phyloP scores from a whole-genome alignment of 176 grass and related monocot species.

The Avena insularis region DNA sequence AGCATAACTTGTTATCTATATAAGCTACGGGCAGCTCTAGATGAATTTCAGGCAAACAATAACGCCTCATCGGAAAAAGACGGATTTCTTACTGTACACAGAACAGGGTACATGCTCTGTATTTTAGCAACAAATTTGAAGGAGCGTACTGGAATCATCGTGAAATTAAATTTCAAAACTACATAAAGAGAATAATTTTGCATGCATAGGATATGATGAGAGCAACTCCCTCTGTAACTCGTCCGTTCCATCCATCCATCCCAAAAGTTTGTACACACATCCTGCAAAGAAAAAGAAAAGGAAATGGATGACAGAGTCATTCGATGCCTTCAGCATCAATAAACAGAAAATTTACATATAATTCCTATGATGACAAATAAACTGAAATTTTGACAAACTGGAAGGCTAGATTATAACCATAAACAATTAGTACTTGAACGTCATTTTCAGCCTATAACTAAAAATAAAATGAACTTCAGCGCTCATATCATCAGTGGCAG shows the following conservation, averaged over 20 bases:
- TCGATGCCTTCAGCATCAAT: background rate
- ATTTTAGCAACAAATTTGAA: no score
- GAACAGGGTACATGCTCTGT: no score
- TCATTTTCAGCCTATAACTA: background rate
- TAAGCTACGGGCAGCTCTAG: background rate
- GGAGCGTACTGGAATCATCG: no score
- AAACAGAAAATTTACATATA: background rate
- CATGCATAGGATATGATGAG: no score
- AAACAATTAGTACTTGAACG: background rate
- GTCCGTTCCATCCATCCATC: background rate
- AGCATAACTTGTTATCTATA: background rate
- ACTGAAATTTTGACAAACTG: background rate
- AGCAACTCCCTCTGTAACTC: background rate
- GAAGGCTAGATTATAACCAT: background rate
- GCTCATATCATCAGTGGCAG: background rate
- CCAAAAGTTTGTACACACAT: background rate
- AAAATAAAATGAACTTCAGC: background rate
- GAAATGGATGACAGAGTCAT: background rate
- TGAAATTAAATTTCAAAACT: no score
- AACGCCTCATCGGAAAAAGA: no score
- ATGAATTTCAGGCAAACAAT: background rate
- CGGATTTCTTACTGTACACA: no score
- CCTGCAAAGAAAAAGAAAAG: background rate
- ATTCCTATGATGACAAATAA: background rate
- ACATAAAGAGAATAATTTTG: no score